phyloP scores from a whole-genome alignment of 2,329 filamentous ascomycete species.

The Thielaviopsis punctulata region DNA sequence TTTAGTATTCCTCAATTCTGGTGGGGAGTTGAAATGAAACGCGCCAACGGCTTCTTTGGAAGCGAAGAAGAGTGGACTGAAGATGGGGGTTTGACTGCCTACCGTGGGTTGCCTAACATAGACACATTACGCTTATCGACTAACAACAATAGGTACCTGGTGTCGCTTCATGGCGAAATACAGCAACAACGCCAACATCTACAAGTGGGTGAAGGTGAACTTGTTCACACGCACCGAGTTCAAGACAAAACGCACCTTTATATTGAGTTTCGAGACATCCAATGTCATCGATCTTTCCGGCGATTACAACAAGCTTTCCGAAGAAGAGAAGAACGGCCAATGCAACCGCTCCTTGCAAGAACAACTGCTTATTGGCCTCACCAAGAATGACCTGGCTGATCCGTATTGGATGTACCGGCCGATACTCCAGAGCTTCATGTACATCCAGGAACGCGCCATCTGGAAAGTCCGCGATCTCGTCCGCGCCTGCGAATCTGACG shows the following conservation, averaged over 20 bases:
- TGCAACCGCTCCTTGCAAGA: background rate
- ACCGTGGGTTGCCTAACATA: background rate
- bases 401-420: constrained; percentile 3
- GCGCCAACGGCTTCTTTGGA: constrained; percentile 1
- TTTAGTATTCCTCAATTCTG: background rate
- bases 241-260: background rate
- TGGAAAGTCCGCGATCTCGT: constrained; percentile 2
- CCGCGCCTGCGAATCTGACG: background rate
- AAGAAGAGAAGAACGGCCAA: background rate
- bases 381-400: background rate
- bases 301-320: background rate
- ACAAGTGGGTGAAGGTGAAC: constrained; percentile 5
- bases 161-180: constrained; percentile 1
- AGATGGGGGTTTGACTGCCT: background rate
- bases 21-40: background rate
- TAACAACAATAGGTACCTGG: background rate
- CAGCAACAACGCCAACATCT: background rate
- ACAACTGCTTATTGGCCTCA: background rate
- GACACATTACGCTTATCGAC: background rate
- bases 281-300: background rate
- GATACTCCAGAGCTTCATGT: background rate
- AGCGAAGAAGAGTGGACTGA: background rate
- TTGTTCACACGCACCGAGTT: background rate
- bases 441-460: background rate
- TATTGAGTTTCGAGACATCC: constrained; percentile 1